Percentiles rank a stretch among this genome's conserved stretches.
These are phyloP conservation scores for Saksenaea vasiformis DNA, from an alignment of 371 early-diverging fungal species.

Conservation along the genomic window DNA sequence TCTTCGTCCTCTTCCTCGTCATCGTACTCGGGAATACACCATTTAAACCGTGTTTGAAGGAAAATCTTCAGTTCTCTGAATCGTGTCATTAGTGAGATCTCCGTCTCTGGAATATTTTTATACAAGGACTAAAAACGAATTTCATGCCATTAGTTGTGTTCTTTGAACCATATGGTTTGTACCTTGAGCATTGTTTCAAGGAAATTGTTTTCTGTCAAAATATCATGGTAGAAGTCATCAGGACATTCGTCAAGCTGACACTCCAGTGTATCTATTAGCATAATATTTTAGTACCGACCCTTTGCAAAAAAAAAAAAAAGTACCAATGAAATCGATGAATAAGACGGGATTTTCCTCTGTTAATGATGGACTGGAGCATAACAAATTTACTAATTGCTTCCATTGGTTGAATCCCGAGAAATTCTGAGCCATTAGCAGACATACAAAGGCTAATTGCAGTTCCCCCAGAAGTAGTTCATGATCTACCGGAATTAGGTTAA, in stretches of 20 bases:
- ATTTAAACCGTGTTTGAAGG: conserved; percentile 48
- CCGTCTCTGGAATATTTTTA: conserved; percentile 30
- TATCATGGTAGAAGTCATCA: conserved; percentile 77
- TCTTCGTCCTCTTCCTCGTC: conserved; percentile 49
- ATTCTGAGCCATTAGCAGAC: conserved; percentile 82
- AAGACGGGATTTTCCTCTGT: conserved; percentile 43
- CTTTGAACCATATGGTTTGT: background rate
- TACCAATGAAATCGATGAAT: conserved; percentile 66
- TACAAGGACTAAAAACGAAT: conserved; percentile 28
- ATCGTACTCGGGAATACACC: conserved; percentile 40
- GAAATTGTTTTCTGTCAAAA: conserved; percentile 75
- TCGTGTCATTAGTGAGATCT: conserved; percentile 23
- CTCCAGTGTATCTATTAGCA: conserved; percentile 47
- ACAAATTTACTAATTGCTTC: conserved; percentile 77
- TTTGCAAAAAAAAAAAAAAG: background rate
- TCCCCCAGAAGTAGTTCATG: conserved; percentile 70
- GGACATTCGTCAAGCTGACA: conserved; percentile 80
- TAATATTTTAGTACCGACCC: background rate
- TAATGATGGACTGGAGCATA: conserved; percentile 68
- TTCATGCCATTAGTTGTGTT: background rate
- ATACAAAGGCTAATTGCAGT: conserved; percentile 79
- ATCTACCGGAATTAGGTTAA: conserved; percentile 23
- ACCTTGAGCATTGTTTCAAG: conserved; percentile 57
- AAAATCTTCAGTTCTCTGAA: conserved; percentile 41
- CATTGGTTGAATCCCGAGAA: conserved; percentile 89